A percentile compares a stretch with the other conserved stretches of the same genome.
Conservation (phyloP, 148 eudicot genomes). For the Drosera capensis region DNA sequence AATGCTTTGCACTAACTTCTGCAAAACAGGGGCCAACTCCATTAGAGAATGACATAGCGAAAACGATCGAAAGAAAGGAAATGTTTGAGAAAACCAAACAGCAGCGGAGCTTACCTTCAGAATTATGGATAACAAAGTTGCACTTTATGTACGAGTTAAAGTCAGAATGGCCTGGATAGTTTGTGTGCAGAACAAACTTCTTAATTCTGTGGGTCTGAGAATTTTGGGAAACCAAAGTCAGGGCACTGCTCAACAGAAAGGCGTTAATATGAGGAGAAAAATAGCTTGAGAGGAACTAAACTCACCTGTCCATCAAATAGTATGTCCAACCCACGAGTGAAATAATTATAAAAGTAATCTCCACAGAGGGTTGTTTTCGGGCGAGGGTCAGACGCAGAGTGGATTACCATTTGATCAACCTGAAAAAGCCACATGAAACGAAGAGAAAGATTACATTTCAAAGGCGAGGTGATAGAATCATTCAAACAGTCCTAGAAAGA, state of each 20-base stretch:
- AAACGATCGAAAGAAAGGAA: neutral
- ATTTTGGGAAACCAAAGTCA: slow-evolving; percentile 12
- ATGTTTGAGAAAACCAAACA: neutral
- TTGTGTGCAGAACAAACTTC: slow-evolving; percentile 90
- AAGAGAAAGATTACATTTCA: neutral
- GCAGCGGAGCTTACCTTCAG: slow-evolving; percentile 43
- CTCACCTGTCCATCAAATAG: slow-evolving; percentile 93
- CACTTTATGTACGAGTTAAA: slow-evolving; percentile 93
- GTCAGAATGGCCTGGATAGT: slow-evolving; percentile 95
- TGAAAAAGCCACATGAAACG: slow-evolving; percentile 10
- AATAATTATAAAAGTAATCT: slow-evolving; percentile 91
- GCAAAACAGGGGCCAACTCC: slow-evolving; percentile 50
- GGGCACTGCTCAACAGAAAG: neutral
- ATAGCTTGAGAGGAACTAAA: neutral
- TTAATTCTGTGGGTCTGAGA: slow-evolving; percentile 87
- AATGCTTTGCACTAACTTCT: slow-evolving; percentile 39
- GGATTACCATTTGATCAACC: slow-evolving; percentile 99
- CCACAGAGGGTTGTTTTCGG: slow-evolving; percentile 88
- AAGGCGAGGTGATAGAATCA: too few species aligned
- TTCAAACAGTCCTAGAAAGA: too few species aligned
- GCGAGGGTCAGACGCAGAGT: slow-evolving; percentile 80
- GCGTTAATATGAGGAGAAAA: neutral
- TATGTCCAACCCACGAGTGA: slow-evolving; percentile 91
- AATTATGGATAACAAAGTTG: slow-evolving; percentile 61
- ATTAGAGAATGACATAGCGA: slow-evolving; percentile 8